These are phyloP conservation scores for Dipteronia dyeriana DNA, from an alignment of 345 rosid species.

Conservation along the genomic window DNA sequence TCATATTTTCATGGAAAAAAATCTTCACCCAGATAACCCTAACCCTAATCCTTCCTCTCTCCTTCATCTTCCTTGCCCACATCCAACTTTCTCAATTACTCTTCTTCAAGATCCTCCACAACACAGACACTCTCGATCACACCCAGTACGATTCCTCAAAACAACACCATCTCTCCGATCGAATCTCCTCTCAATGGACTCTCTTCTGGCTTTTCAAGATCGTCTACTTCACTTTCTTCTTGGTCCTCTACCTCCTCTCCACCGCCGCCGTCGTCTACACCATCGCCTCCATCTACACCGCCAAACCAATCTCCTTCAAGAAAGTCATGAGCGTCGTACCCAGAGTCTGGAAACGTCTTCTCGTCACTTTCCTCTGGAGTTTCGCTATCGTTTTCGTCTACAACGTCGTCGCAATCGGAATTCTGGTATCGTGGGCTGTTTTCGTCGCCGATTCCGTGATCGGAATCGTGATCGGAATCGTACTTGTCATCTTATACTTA, in stretches of 20 bases:
- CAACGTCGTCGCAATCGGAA: conserved; percentile 11
- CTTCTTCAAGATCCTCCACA: conserved; percentile 18
- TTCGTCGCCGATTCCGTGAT: not conserved
- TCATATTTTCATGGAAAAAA: conserved; percentile 44
- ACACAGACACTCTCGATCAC: conserved; percentile 5
- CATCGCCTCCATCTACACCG: conserved; percentile 45
- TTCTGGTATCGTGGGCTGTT: conserved; percentile 10
- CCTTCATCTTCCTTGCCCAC: conserved; percentile 44
- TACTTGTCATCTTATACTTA: conserved; percentile 11
- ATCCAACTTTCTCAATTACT: conserved; percentile 31
- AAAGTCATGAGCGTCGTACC: conserved; percentile 44
- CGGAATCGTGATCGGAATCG: not conserved
- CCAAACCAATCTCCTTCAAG: conserved; percentile 33
- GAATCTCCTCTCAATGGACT: conserved; percentile 29
- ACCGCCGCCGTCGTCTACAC: conserved; percentile 48
- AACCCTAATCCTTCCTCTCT: conserved; percentile 49
- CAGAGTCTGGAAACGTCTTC: conserved; percentile 53
- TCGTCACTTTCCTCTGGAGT: conserved; percentile 45
- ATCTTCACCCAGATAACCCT: conserved; percentile 52
- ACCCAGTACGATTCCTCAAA: conserved; percentile 19
- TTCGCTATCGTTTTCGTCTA: conserved; percentile 33
- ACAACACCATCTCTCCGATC: conserved; percentile 12
- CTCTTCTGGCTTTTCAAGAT: conserved; percentile 34
- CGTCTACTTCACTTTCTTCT: conserved; percentile 34
- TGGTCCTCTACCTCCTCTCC: conserved; percentile 47